These are phyloP conservation scores for Rutidosis leptorrhynchoides DNA, from an alignment of 129 eudicot genomes.

Conservation along the genomic window DNA sequence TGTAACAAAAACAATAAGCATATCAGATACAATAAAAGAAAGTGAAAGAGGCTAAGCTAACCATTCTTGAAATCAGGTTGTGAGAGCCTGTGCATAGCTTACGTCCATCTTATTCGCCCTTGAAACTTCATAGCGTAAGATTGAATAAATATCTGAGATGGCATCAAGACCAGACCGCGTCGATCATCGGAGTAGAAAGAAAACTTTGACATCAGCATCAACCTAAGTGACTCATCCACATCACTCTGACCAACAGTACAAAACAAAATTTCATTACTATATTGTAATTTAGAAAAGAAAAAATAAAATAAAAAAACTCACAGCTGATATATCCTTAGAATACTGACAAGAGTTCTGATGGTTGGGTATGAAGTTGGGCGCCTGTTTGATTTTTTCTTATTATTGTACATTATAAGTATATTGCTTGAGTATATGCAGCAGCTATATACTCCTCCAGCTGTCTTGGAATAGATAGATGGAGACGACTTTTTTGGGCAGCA, in stretches of 20 bases:
- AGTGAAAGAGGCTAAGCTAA: constrained; percentile 37
- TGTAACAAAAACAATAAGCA: not conserved
- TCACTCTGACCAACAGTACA: constrained; percentile 82
- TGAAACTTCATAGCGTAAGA: constrained; percentile 93
- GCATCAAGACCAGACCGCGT: constrained; percentile 91
- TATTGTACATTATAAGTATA: no score
- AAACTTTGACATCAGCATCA: constrained; percentile 98
- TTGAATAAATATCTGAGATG: constrained; percentile 94
- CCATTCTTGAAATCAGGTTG: constrained; percentile 99
- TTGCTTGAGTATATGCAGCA: constrained; percentile 90
- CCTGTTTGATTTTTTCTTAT: constrained; percentile 78
- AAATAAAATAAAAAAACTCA: constrained; percentile 41
- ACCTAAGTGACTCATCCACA: constrained; percentile 92
- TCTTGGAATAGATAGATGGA: constrained; percentile 70
- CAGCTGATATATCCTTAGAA: constrained; percentile 95
- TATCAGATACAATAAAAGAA: not conserved
- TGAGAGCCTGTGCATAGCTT: constrained; percentile 88
- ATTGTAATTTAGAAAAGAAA: not conserved
- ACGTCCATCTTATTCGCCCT: constrained; percentile 84
- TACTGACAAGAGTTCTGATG: constrained; percentile 91
- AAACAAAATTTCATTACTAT: not conserved
- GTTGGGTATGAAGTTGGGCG: constrained; percentile 95
- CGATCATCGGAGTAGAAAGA: constrained; percentile 96
- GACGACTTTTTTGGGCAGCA: constrained; percentile 87
- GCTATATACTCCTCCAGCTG: constrained; percentile 94